These are phyloP conservation scores for Piromyces finnis DNA, from an alignment of 192 early-diverging fungal genomes.

Conservation along the genomic window DNA sequence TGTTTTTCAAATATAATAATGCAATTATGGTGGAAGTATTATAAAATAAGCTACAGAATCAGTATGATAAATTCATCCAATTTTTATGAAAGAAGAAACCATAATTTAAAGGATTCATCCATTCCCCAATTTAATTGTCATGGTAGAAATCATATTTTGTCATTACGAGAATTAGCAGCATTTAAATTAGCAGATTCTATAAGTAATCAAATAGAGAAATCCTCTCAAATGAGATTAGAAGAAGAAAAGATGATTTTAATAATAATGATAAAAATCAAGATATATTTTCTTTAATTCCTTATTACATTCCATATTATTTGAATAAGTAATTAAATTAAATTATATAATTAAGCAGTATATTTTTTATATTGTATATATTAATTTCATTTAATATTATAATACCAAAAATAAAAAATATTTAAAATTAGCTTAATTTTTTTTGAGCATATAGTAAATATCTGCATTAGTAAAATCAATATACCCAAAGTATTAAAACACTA, in stretches of 20 bases:
- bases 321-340: neutral
- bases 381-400: no score
- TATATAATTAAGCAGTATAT: no score
- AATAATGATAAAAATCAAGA: neutral
- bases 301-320: neutral
- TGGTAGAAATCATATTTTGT: neutral
- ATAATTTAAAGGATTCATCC: no score
- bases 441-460: neutral
- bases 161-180: neutral
- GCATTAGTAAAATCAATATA: neutral
- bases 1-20: neutral
- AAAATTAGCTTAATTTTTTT: neutral
- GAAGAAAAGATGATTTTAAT: neutral
- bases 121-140: no score
- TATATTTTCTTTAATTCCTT: neutral
- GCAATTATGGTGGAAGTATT: neutral
- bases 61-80: no score
- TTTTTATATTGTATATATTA: no score
- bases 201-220: neutral
- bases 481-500: neutral
- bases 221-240: no score
- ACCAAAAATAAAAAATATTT: no score
- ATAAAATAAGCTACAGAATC: neutral
- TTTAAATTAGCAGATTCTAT: neutral
- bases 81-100: no score